These are phyloP conservation scores for Erythrobasidium hasegawianum DNA, from an alignment of 1,284 basidiomycete species.

Conservation along the genomic window DNA sequence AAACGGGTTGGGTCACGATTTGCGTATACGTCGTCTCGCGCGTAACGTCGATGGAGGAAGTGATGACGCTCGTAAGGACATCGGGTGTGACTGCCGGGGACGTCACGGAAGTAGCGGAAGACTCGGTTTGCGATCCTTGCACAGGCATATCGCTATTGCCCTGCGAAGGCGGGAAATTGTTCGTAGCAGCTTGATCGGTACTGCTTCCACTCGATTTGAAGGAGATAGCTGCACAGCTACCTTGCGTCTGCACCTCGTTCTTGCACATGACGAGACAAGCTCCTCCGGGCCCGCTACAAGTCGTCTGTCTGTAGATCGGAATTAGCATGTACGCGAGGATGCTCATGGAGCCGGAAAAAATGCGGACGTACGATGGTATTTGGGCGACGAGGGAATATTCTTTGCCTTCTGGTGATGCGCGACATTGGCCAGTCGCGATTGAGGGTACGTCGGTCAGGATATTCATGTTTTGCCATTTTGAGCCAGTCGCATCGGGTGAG, in stretches of 20 bases:
- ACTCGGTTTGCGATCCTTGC: not conserved
- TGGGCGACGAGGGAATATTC: slow-evolving; percentile 24
- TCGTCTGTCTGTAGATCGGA: not conserved
- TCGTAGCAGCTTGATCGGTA: not conserved
- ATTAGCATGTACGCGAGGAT: too few species aligned
- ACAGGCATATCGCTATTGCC: not conserved
- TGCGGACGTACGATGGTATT: not conserved
- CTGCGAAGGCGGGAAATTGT: not conserved
- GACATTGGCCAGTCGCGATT: slow-evolving; percentile 1
- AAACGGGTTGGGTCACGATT: not conserved
- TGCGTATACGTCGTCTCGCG: slow-evolving; percentile 1
- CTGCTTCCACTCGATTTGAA: not conserved
- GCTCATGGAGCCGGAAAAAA: too few species aligned
- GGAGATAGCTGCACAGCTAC: slow-evolving; percentile 27
- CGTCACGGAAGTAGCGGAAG: not conserved
- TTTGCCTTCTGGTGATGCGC: not conserved
- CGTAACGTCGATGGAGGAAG: slow-evolving; percentile 1
- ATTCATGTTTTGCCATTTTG: slow-evolving; percentile 11
- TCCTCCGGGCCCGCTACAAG: slow-evolving; percentile 11
- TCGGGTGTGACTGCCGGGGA: not conserved
- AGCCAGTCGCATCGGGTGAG: slow-evolving; percentile 19
- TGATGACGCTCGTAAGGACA: not conserved
- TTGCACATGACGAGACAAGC: slow-evolving; percentile 33
- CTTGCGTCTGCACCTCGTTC: slow-evolving; percentile 1
- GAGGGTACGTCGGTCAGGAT: slow-evolving; percentile 22